Conservation (phyloP, 148 eudicot species). For the Fallopia convolvulus region DNA sequence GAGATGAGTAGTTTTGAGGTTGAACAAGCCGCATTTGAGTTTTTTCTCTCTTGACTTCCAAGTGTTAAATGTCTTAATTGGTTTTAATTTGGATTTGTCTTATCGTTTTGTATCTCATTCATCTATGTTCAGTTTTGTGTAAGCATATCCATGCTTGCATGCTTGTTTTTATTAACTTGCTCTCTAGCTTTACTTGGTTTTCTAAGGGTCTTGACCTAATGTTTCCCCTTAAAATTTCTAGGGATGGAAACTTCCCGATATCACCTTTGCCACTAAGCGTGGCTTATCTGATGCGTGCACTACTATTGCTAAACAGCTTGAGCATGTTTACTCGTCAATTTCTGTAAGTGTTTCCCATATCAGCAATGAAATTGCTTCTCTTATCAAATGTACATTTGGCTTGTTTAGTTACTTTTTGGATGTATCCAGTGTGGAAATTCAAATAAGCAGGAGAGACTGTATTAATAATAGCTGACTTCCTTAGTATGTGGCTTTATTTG, state of each 20-base stretch:
- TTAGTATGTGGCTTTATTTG: neutral
- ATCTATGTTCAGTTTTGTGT: neutral
- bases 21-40: neutral
- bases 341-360: constrained; percentile 36
- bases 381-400: neutral
- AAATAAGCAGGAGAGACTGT: constrained; percentile 5
- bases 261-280: constrained; percentile 85
- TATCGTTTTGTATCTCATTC: neutral
- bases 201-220: neutral
- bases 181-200: neutral
- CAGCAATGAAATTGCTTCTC: neutral
- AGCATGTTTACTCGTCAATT: constrained; percentile 56
- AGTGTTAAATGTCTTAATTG: neutral
- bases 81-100: neutral
- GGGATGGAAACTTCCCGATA: constrained; percentile 89
- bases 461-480: neutral
- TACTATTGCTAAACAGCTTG: constrained; percentile 56
- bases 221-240: constrained; percentile 19
- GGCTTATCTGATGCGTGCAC: constrained; percentile 67
- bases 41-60: neutral
- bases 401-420: constrained; percentile 20
- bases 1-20: neutral
- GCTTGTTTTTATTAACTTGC: neutral
- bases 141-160: neutral
- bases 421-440: constrained; percentile 64